These are phyloP conservation scores for Lactifluus pinguis DNA, from an alignment of 768 basidiomycete species.

Conservation along the genomic window DNA sequence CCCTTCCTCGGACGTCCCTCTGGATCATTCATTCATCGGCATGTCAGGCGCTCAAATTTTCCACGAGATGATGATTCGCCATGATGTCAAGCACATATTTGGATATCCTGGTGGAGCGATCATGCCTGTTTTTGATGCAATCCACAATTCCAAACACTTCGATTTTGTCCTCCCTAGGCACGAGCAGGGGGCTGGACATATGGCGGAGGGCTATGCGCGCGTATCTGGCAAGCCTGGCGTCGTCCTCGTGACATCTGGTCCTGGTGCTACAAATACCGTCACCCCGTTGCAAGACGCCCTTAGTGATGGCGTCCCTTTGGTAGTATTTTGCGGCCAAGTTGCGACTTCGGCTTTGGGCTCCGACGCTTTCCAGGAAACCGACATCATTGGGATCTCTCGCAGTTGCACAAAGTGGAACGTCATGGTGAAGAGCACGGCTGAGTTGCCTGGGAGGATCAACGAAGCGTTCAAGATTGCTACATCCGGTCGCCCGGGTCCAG, in stretches of 20 bases:
- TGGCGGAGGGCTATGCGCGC: constrained; percentile 98
- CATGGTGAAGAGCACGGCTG: constrained; percentile 95
- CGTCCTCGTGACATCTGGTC: constrained; percentile 95
- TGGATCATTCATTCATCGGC: constrained; percentile 85
- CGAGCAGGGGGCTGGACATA: constrained; percentile 97
- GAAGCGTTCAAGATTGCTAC: constrained; percentile 99
- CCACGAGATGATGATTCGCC: constrained; percentile 99
- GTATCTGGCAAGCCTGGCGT: constrained; percentile 97
- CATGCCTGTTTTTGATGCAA: constrained; percentile 97
- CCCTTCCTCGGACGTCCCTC: constrained; percentile 36
- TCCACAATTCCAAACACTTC: constrained; percentile 91
- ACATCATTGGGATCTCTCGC: constrained; percentile 91
- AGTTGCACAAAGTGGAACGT: constrained; percentile 99
- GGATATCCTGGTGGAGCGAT: constrained; percentile 98
- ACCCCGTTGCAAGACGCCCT: constrained; percentile 98
- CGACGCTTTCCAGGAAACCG: constrained; percentile 98
- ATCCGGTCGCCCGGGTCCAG: constrained; percentile 93
- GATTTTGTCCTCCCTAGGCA: constrained; percentile 94
- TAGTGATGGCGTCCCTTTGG: constrained; percentile 86
- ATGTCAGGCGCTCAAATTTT: constrained; percentile 96
- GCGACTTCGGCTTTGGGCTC: constrained; percentile 98
- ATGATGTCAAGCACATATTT: constrained; percentile 92
- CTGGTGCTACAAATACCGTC: constrained; percentile 95
- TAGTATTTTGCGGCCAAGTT: constrained; percentile 98
- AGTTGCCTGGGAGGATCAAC: constrained; percentile 91